Conservation (phyloP, 352 stramenopile species). For the Phytopythium kandeliae region DNA sequence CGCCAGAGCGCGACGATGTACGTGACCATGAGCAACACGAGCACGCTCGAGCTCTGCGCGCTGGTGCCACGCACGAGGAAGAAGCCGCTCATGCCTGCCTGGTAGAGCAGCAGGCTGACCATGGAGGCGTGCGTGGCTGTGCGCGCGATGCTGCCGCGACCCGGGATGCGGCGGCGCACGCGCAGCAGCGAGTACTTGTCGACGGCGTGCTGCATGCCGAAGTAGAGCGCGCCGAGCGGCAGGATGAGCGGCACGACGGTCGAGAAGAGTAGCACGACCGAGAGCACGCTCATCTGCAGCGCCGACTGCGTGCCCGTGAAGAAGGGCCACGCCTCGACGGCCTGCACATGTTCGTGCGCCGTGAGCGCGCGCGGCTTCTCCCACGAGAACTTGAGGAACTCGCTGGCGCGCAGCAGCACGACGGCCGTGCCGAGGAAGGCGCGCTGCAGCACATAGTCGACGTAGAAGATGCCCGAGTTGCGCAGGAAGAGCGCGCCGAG, state of each 20-base stretch:
- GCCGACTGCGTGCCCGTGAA: conserved; percentile 82
- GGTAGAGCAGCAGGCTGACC: conserved; percentile 76
- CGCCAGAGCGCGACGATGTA: conserved; percentile 77
- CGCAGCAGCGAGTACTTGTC: conserved; percentile 83
- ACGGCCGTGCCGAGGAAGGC: conserved; percentile 77
- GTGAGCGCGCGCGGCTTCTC: conserved; percentile 73
- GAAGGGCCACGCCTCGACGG: conserved; percentile 72
- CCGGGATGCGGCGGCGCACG: conserved; percentile 80
- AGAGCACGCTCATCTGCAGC: conserved; percentile 81
- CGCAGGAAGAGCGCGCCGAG: conserved; percentile 80
- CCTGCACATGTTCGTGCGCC: conserved; percentile 56
- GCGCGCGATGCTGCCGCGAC: conserved; percentile 72
- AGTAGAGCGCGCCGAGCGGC: conserved; percentile 76
- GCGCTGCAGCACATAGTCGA: conserved; percentile 83
- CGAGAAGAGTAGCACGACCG: conserved; percentile 79
- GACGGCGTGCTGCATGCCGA: conserved; percentile 76
- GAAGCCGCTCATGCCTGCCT: conserved; percentile 78
- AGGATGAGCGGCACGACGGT: conserved; percentile 83
- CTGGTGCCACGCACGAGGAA: conserved; percentile 77
- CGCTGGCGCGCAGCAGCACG: conserved; percentile 64
- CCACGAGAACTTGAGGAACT: conserved; percentile 80
- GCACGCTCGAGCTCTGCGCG: conserved; percentile 58
- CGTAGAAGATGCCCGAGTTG: conserved; percentile 88
- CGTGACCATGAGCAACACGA: conserved; percentile 77
- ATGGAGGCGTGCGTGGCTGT: conserved; percentile 78